A percentile compares a stretch with the other conserved stretches of the same genome.
phyloP scores from a whole-genome alignment of 129 eudicot genomes.

The Deinandra increscens region DNA sequence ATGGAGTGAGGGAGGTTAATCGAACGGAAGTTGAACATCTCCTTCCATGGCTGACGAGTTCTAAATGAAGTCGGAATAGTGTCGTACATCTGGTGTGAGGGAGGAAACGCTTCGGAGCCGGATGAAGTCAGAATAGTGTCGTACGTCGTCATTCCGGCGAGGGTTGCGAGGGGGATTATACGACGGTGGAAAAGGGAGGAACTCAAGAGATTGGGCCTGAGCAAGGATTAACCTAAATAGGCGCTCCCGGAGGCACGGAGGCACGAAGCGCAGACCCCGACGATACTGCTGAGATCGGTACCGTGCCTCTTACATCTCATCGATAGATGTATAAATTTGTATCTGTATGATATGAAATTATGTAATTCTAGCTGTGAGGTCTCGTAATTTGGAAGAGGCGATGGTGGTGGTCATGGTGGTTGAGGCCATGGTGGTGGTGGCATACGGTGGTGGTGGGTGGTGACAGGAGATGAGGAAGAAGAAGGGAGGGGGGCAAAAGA shows the following conservation, averaged over 20 bases:
- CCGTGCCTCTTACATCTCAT: neutral
- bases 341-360: neutral
- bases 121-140: too few species aligned
- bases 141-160: too few species aligned
- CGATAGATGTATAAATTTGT: neutral
- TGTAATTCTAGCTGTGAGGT: neutral
- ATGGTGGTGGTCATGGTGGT: neutral
- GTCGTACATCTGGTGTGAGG: too few species aligned
- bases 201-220: slow-evolving; percentile 37
- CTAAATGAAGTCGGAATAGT: too few species aligned
- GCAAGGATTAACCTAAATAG: neutral
- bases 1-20: slow-evolving; percentile 35
- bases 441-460: too few species aligned
- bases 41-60: slow-evolving; percentile 49
- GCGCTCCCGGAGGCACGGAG: slow-evolving; percentile 8
- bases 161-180: too few species aligned
- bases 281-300: slow-evolving; percentile 5
- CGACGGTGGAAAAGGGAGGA: too few species aligned
- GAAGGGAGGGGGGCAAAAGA: too few species aligned
- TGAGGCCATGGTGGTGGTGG: too few species aligned
- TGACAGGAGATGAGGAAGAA: too few species aligned
- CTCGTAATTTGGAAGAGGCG: neutral
- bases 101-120: too few species aligned
- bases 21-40: slow-evolving; percentile 34
- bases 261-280: slow-evolving; percentile 6